These are phyloP conservation scores for Exophiala calicioides DNA, from an alignment of 2,329 filamentous ascomycete species.

Conservation along the genomic window DNA sequence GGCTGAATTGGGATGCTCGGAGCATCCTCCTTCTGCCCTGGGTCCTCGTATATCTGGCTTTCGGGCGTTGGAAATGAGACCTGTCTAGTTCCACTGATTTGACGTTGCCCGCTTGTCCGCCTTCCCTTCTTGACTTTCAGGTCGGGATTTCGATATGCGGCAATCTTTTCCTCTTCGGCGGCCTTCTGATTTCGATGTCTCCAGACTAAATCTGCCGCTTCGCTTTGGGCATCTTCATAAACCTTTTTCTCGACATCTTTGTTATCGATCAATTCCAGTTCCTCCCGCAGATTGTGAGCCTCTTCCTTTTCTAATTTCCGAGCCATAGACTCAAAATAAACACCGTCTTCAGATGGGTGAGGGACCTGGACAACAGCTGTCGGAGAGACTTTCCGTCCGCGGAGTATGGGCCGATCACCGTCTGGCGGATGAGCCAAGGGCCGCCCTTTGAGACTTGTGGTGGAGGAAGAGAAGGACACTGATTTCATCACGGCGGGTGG, in stretches of 20 bases:
- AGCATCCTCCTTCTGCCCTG: slow-evolving; percentile 52
- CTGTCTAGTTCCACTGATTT: slow-evolving; percentile 44
- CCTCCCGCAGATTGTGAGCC: slow-evolving; percentile 56
- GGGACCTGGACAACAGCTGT: slow-evolving; percentile 36
- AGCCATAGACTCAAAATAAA: slow-evolving; percentile 57
- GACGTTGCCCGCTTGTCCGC: slow-evolving; percentile 32
- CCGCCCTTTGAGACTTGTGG: slow-evolving; percentile 33
- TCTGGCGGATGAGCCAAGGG: slow-evolving; percentile 43
- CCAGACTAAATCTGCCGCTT: slow-evolving; percentile 66
- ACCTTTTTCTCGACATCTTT: slow-evolving; percentile 55
- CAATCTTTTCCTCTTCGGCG: slow-evolving; percentile 51
- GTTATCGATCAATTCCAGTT: slow-evolving; percentile 60
- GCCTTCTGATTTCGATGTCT: slow-evolving; percentile 59
- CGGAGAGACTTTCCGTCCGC: slow-evolving; percentile 40
- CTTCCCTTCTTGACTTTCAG: slow-evolving; percentile 25
- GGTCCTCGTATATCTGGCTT: slow-evolving; percentile 81
- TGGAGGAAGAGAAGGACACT: slow-evolving; percentile 17
- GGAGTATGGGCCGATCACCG: slow-evolving; percentile 34
- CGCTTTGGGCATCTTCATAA: slow-evolving; percentile 60
- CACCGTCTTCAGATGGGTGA: slow-evolving; percentile 40
- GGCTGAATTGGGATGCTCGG: slow-evolving; percentile 40
- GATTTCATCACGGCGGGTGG: slow-evolving; percentile 15
- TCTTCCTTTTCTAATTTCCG: slow-evolving; percentile 62
- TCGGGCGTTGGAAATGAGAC: slow-evolving; percentile 60
- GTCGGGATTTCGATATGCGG: slow-evolving; percentile 49